Base-by-base conservation (phyloP, 2,329 filamentous ascomycete genomes). In the Sporothrix mexicana region DNA sequence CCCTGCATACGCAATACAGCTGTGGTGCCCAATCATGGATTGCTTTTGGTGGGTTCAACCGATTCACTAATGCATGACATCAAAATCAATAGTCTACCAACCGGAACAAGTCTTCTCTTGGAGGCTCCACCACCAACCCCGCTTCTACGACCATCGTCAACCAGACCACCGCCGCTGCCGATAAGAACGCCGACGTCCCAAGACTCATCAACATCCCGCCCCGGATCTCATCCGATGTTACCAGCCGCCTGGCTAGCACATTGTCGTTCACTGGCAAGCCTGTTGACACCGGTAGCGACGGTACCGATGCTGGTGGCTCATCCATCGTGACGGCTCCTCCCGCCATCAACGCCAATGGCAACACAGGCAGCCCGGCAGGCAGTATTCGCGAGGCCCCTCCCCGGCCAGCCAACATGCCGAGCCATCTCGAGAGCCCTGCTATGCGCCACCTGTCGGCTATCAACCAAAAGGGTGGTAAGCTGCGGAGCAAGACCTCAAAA, bases 371-470 rank as follows among this genome's bases (percentile, higher is more conserved):
- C 30, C 47, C 72, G 10, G 51, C 70, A 41, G 64, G 55, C 23
- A 69, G 23, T 43, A 41, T 70, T 36, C 53, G 45, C 36, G 57
- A 55, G 15, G 3, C 36, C 43, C 47, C 20, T 12, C 17, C 67
- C 8, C 12, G 20, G 4, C 47, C 71, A 13, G 15, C 41, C 76
- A 71, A 78, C 71, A 73, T 77, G 10, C 73, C 81, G 72, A 74
- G 78, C 77, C 83, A 84, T 71, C 73, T 81, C 57, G 83, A 85
- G 74, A 95, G 93, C 77, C 90, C 93, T 64, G 95, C 95, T 23
- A 91, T 93, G 15, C 91, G 94, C 80, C 94, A 97, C 73, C 87
- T 98, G 53, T 90, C 93, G 62, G 94, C 95, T n/a, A 86, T 98
- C 72, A 95, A 91, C 74, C 92, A 95, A 76, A 95, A 93, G 79